Percentiles rank a stretch among this genome's conserved stretches.
Evolutionary conservation across 2,329 filamentous ascomycete genomes (phyloP).

Genomic region (Paradendryphiella salina): DNA sequence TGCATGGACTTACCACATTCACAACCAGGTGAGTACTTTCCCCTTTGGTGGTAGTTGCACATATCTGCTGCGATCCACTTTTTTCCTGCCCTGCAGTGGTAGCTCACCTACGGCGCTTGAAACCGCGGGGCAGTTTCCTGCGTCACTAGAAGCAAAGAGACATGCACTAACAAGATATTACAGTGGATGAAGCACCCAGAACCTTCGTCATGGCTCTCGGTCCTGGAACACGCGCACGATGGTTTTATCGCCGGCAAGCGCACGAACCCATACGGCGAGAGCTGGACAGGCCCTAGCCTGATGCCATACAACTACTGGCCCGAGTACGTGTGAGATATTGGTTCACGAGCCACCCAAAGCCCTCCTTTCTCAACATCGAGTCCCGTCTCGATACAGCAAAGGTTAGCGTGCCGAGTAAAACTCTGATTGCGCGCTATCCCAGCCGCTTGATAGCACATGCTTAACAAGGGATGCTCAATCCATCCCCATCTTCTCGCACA

Average conservation of each 20-base stretch:
- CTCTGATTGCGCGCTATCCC: not conserved
- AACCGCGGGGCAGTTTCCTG: not conserved
- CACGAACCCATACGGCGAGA: conserved; percentile 58
- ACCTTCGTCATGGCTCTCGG: conserved; percentile 59
- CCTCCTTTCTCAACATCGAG: conserved; percentile 6
- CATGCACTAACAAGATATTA: conserved; percentile 25
- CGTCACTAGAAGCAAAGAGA: conserved; percentile 11
- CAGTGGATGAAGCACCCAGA: conserved; percentile 61
- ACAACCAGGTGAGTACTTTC: conserved; percentile 56
- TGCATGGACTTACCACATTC: conserved; percentile 61
- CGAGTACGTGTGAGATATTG: conserved; percentile 51
- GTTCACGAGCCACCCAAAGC: not conserved
- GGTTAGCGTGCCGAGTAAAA: conserved; percentile 26
- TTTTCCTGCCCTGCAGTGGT: conserved; percentile 8
- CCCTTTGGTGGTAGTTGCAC: not conserved
- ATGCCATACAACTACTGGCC: conserved; percentile 56
- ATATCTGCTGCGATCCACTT: not conserved
- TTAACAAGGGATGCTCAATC: too few species aligned
- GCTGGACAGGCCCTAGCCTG: conserved; percentile 55
- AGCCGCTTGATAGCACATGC: too few species aligned
- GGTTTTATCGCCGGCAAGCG: conserved; percentile 57
- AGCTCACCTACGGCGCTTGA: conserved; percentile 2
- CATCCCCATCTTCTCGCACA: too few species aligned
- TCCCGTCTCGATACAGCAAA: conserved; percentile 14
- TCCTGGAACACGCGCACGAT: conserved; percentile 59